phyloP scores from a whole-genome alignment of 1,284 basidiomycete species.

The Trichosporon sp. region DNA sequence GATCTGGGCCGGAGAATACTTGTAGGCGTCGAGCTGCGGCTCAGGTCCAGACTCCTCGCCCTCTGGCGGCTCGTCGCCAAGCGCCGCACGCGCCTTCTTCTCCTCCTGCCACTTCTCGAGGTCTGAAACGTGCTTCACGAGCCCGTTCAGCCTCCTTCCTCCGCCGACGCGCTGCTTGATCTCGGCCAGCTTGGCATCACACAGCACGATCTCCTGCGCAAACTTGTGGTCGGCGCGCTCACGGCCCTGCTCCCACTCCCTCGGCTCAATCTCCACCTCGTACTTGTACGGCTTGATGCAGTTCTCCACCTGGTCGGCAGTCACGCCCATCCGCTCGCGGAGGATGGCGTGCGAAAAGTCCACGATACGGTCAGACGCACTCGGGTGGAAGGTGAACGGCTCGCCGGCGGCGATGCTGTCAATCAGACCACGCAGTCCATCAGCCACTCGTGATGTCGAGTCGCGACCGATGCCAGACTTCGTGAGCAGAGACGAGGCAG shows the following conservation, averaged over 20 bases:
- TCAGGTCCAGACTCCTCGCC: constrained; percentile 49
- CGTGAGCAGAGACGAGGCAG: constrained; percentile 82
- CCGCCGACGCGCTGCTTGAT: constrained; percentile 84
- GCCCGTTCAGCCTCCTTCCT: constrained; percentile 64
- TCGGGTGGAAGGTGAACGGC: constrained; percentile 86
- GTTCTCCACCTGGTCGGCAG: constrained; percentile 98
- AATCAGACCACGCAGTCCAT: constrained; percentile 81
- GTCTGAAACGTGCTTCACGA: constrained; percentile 75
- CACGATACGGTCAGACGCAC: constrained; percentile 78
- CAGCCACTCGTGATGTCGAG: constrained; percentile 89
- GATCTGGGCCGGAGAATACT: constrained; percentile 83
- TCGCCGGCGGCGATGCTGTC: constrained; percentile 80
- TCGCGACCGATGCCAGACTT: constrained; percentile 96
- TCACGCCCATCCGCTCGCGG: constrained; percentile 81
- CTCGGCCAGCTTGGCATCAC: constrained; percentile 76
- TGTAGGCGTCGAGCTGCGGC: constrained; percentile 62
- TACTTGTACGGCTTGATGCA: constrained; percentile 99
- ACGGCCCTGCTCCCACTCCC: constrained; percentile 86
- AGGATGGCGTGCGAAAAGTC: constrained; percentile 89
- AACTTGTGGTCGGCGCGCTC: constrained; percentile 69
- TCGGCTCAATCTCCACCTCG: constrained; percentile 70
- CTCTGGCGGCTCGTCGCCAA: constrained; percentile 9
- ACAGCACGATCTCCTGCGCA: constrained; percentile 75
- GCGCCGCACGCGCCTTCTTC: constrained; percentile 24
- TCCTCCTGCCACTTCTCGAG: constrained; percentile 78